Base-by-base conservation (phyloP, 2,329 filamentous ascomycete genomes). In the Orbilia blumenaviensis region DNA sequence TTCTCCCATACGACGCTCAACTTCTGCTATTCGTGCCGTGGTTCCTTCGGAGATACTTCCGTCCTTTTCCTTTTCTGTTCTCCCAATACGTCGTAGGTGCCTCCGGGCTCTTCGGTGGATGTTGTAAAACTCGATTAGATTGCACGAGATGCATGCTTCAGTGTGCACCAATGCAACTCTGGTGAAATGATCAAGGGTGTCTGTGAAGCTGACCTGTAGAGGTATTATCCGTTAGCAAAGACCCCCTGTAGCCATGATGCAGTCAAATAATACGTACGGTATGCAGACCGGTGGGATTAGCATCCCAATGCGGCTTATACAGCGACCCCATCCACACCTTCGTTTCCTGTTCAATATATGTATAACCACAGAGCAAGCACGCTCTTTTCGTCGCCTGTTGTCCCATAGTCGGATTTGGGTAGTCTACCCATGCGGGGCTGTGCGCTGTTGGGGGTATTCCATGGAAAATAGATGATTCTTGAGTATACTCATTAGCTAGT, bases 341-440 rank as follows among this genome's bases (percentile, higher is more conserved):
- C 0, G 25, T 6, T n/a, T 44, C 18, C 14, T 29, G 18, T 34
- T 69, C 54, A 16, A 58, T 18, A 44, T 42, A 62, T 10, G 56
- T 62, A 62, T 69, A 62, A 34, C 66, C 66, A 25, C 66, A 69
- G 14, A 44, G 3, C 36, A 69, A 29, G n/a, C 66, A 69, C 14
- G 42, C n/a, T 7, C 6, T 27, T 21, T 38, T 52, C 12, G 23
- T 42, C 12, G 50, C 32, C 44, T 41, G 42, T n/a, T 18, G 10
- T 12, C 27, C 42, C 21, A 18, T 16, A 7, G 52, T 38, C 23
- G 64, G 64, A 27, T 48, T 61, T 3, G 10, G 1, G n/a, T 44
- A n/a, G 4, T 38, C n/a, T 1, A 42, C 56, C 66, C 54, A 52
- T 21, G 42, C 56, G 3, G n/a, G n/a, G n/a, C n/a, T n/a, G n/a